Percentiles rank a stretch among this genome's conserved stretches.
phyloP scores from a whole-genome alignment of 106 monocot species.

The Apostasia ramifera region DNA sequence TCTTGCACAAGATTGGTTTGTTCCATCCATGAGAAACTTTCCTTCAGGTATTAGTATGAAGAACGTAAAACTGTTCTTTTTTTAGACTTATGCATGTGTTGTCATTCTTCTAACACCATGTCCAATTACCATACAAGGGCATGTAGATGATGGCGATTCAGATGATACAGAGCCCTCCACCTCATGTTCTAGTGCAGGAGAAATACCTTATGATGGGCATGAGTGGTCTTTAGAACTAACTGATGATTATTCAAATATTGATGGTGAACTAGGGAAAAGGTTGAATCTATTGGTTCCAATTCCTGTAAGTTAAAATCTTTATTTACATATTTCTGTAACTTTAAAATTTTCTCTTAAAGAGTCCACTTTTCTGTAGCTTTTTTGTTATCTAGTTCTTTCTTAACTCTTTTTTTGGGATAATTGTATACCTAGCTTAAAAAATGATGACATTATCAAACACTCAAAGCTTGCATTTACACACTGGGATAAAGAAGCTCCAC shows the following conservation, averaged over 20 bases:
- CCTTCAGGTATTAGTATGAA: conserved; percentile 39
- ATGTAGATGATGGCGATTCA: conserved; percentile 34
- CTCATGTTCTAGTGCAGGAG: conserved; percentile 69
- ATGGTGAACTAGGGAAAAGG: conserved; percentile 85
- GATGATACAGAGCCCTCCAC: conserved; percentile 51
- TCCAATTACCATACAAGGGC: conserved; percentile 19
- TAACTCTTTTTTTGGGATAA: too few relatives aligned
- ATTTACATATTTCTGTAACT: neutral
- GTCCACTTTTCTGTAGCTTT: too few relatives aligned
- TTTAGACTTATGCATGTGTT: neutral
- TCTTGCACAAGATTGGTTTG: conserved; percentile 68
- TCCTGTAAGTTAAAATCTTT: conserved; percentile 54
- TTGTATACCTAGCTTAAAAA: too few relatives aligned
- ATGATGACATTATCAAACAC: too few relatives aligned
- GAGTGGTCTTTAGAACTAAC: conserved; percentile 41
- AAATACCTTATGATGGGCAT: conserved; percentile 29
- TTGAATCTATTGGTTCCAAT: conserved; percentile 72
- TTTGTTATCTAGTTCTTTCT: too few relatives aligned
- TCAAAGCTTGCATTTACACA: too few relatives aligned
- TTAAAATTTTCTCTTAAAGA: too few relatives aligned
- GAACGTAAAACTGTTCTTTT: conserved; percentile 3
- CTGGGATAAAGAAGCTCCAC: too few relatives aligned
- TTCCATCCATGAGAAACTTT: conserved; percentile 36
- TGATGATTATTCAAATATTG: conserved; percentile 57
- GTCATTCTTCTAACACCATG: conserved; percentile 1